Percentiles rank a stretch among this genome's conserved stretches.
phyloP scores from a whole-genome alignment of 768 basidiomycete species.

The Tricholoma bakamatsutake region DNA sequence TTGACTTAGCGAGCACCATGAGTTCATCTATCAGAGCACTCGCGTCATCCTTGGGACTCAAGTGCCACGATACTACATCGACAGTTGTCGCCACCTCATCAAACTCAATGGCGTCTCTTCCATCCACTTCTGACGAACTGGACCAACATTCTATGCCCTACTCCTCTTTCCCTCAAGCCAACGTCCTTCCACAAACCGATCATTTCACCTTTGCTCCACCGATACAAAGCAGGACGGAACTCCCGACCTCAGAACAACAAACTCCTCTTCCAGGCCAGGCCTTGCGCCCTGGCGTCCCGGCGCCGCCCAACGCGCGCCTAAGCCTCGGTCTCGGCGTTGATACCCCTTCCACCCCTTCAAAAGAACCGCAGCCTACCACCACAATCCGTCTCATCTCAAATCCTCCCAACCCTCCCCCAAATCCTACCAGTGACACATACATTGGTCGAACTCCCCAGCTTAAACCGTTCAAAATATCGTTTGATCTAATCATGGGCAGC shows the following conservation, averaged over 20 bases:
- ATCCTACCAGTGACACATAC: slow-evolving; percentile 13
- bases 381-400: slow-evolving; percentile 47
- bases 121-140: slow-evolving; percentile 32
- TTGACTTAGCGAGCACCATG: slow-evolving; percentile 46
- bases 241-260: slow-evolving; percentile 20
- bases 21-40: slow-evolving; percentile 71
- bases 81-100: slow-evolving; percentile 11
- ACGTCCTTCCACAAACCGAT: slow-evolving; percentile 38
- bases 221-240: neutral
- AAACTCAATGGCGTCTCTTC: slow-evolving; percentile 19
- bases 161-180: slow-evolving; percentile 30
- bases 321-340: slow-evolving; percentile 44
- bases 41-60: slow-evolving; percentile 71
- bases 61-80: slow-evolving; percentile 37
- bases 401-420: slow-evolving; percentile 22
- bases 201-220: slow-evolving; percentile 41
- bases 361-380: slow-evolving; percentile 37
- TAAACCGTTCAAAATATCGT: slow-evolving; percentile 58
- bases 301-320: slow-evolving; percentile 53
- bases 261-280: slow-evolving; percentile 57
- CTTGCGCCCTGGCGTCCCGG: slow-evolving; percentile 54
- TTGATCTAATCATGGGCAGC: slow-evolving; percentile 60
- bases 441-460: slow-evolving; percentile 51
- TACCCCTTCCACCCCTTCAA: slow-evolving; percentile 36
- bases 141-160: slow-evolving; percentile 37